These are phyloP conservation scores for Bipolaris sorokiniana DNA, from an alignment of 2,329 filamentous ascomycete species.

Conservation along the genomic window DNA sequence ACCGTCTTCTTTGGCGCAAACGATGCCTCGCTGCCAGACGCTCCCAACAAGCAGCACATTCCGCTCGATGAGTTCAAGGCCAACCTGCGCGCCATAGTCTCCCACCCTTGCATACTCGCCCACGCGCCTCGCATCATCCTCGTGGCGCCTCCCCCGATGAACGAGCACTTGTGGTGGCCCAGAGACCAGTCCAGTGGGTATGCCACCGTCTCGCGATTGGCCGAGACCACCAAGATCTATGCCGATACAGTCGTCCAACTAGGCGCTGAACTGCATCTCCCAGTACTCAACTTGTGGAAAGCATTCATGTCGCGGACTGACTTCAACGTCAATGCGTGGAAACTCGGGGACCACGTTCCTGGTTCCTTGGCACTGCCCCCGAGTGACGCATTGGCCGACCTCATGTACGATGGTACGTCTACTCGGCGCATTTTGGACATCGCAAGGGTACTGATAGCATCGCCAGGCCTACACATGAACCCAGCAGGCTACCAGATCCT, in stretches of 20 bases:
- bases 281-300: conserved; percentile 79
- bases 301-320: conserved; percentile 72
- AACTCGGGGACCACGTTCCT: conserved; percentile 54
- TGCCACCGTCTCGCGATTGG: conserved; percentile 58
- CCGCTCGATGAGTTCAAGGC: conserved; percentile 75
- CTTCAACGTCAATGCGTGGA: conserved; percentile 53
- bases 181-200: conserved; percentile 49
- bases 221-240: conserved; percentile 66
- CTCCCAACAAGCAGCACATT: conserved; percentile 73
- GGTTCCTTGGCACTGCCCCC: conserved; percentile 65
- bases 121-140: conserved; percentile 78
- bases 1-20: conserved; percentile 88
- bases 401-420: conserved; percentile 63
- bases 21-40: conserved; percentile 74
- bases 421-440: not conserved
- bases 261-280: conserved; percentile 61
- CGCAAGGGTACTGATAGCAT: conserved; percentile 15
- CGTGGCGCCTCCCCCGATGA: conserved; percentile 80
- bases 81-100: conserved; percentile 75
- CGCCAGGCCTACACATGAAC: conserved; percentile 64
- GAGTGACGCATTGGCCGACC: conserved; percentile 60
- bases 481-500: conserved; percentile 63
- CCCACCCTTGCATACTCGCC: conserved; percentile 70
- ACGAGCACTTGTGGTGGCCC: conserved; percentile 72
- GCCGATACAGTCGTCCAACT: conserved; percentile 70